These are phyloP conservation scores for Didymella lethalis DNA, from an alignment of 2,329 filamentous ascomycete genomes.

Conservation along the genomic window DNA sequence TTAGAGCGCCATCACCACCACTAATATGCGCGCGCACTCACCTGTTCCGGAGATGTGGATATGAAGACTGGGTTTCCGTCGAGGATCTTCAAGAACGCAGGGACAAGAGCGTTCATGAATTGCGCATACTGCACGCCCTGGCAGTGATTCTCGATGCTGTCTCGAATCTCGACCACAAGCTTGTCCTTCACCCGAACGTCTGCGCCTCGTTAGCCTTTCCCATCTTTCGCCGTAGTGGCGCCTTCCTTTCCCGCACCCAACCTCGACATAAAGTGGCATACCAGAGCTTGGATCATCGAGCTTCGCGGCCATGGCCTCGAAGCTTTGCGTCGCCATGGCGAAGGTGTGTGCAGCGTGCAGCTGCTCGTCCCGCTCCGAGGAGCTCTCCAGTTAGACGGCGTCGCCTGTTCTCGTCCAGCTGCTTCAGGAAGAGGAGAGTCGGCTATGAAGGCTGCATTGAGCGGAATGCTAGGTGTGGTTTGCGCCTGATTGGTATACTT, in stretches of 20 bases:
- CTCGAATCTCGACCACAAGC: conserved; percentile 84
- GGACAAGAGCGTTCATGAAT: conserved; percentile 88
- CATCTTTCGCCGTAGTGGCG: conserved; percentile 4
- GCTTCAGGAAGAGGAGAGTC: conserved; percentile 20
- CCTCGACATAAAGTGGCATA: conserved; percentile 27
- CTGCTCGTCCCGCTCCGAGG: conserved; percentile 30
- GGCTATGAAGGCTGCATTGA: conserved; percentile 38
- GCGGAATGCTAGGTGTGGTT: conserved; percentile 30
- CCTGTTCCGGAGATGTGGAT: conserved; percentile 88
- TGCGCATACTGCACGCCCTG: conserved; percentile 76
- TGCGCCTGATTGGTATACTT: conserved; percentile 24
- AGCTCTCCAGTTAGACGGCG: conserved; percentile 17
- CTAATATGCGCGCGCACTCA: conserved; percentile 53
- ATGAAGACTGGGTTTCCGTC: conserved; percentile 89
- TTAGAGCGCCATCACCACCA: conserved; percentile 22
- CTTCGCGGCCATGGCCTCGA: conserved; percentile 58
- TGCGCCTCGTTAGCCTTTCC: conserved; percentile 52
- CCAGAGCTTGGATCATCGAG: conserved; percentile 54
- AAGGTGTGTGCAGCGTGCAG: conserved; percentile 33
- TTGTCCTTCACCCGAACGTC: conserved; percentile 84
- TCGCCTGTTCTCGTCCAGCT: conserved; percentile 23
- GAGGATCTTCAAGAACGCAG: conserved; percentile 85
- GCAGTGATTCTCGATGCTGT: conserved; percentile 89
- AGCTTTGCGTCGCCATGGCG: conserved; percentile 52
- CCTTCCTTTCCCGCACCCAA: conserved; percentile 1